These are phyloP conservation scores for Aegilops speltoides DNA, from an alignment of 176 grass and related monocot genomes.

Conservation along the genomic window DNA sequence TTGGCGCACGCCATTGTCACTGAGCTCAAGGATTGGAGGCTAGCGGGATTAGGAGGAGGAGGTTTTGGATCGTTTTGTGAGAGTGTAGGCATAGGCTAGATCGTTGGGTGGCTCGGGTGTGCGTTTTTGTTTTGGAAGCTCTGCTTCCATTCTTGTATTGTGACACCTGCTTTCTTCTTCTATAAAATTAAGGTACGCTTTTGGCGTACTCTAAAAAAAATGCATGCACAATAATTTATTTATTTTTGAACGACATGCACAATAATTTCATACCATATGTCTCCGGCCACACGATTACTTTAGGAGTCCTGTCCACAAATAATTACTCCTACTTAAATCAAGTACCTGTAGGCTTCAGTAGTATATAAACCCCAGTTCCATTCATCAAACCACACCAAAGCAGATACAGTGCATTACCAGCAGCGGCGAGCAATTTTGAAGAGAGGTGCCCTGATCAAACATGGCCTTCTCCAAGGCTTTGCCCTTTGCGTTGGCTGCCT, in stretches of 20 bases:
- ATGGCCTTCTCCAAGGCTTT: background rate
- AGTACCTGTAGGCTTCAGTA: background rate
- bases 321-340: background rate
- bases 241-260: too few species aligned
- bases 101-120: too few species aligned
- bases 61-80: too few species aligned
- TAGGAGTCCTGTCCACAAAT: background rate
- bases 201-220: too few species aligned
- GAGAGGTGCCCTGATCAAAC: background rate
- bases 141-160: too few species aligned
- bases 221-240: background rate
- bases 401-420: background rate
- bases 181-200: too few species aligned
- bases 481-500: background rate
- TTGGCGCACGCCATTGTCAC: too few species aligned
- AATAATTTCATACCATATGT: background rate
- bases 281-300: background rate
- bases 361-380: background rate
- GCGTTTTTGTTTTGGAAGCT: too few species aligned
- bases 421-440: background rate
- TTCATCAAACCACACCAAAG: background rate
- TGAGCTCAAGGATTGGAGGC: too few species aligned
- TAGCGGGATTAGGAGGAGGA: too few species aligned
- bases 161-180: too few species aligned
- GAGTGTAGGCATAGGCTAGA: too few species aligned